phyloP scores from a whole-genome alignment of 306 rosid genomes.

The Inga oerstediana region DNA sequence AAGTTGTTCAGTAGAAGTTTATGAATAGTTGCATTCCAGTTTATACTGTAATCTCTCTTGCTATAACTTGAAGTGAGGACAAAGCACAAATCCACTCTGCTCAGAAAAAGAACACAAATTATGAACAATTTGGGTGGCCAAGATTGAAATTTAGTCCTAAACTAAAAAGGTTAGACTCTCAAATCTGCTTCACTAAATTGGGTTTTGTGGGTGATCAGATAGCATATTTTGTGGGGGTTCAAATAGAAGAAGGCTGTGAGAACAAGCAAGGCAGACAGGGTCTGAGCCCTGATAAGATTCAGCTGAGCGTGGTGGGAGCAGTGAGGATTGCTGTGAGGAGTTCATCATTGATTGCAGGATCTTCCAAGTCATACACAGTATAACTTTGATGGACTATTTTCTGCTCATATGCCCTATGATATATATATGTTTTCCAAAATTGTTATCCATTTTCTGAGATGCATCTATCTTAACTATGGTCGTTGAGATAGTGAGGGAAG shows the following conservation, averaged over 20 bases:
- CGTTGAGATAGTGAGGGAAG: background rate
- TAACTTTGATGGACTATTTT: conserved; percentile 5
- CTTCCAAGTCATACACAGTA: conserved; percentile 46
- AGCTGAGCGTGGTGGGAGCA: conserved; percentile 80
- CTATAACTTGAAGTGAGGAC: background rate
- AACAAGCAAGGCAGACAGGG: conserved; percentile 48
- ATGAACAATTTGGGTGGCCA: background rate
- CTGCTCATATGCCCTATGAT: background rate
- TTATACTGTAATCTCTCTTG: background rate
- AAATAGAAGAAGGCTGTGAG: conserved; percentile 66
- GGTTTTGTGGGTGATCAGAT: conserved; percentile 52
- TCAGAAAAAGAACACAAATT: background rate
- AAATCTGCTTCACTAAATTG: background rate
- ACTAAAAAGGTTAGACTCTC: background rate
- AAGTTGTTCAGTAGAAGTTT: background rate
- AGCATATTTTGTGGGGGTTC: conserved; percentile 88
- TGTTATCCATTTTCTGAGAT: background rate
- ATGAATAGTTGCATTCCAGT: background rate
- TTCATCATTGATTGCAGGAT: conserved; percentile 67
- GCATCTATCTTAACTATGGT: background rate
- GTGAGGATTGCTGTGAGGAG: conserved; percentile 86
- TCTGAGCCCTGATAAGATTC: conserved; percentile 73
- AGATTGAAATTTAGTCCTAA: background rate
- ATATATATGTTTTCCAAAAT: background rate
- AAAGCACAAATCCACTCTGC: background rate